A percentile compares a stretch with the other conserved stretches of the same genome.
phyloP scores from a whole-genome alignment of 805 yeast genomes.

The Schizosaccharomyces cryophilus region DNA sequence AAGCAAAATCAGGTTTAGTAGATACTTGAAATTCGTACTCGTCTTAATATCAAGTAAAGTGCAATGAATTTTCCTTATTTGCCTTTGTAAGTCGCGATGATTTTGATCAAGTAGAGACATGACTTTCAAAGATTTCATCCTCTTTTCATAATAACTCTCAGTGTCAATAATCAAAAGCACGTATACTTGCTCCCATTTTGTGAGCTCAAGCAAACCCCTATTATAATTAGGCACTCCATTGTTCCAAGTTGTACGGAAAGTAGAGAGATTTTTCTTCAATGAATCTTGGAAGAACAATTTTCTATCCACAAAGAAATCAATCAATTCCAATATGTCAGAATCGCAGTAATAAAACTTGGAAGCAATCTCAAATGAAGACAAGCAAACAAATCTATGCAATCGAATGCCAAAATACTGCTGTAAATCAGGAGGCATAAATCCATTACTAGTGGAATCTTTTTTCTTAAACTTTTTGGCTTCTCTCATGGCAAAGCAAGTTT shows the following conservation, averaged over 20 bases:
- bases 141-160: background rate
- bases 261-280: background rate
- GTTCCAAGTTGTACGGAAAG: background rate
- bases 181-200: background rate
- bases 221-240: background rate
- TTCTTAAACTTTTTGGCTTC: background rate
- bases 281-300: background rate
- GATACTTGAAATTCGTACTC: constrained; percentile 15
- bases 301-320: background rate
- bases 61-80: background rate
- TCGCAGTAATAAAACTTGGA: background rate
- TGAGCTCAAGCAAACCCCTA: background rate
- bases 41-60: background rate
- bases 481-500: background rate
- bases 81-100: background rate
- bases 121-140: background rate
- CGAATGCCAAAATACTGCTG: background rate
- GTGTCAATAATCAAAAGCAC: background rate
- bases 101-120: background rate
- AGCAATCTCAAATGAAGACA: background rate
- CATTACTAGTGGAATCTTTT: background rate
- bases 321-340: background rate
- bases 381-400: background rate
- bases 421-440: background rate
- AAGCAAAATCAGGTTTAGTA: constrained; percentile 62